Conservation (phyloP, 805 yeast species). For the Pichia scutulata region DNA sequence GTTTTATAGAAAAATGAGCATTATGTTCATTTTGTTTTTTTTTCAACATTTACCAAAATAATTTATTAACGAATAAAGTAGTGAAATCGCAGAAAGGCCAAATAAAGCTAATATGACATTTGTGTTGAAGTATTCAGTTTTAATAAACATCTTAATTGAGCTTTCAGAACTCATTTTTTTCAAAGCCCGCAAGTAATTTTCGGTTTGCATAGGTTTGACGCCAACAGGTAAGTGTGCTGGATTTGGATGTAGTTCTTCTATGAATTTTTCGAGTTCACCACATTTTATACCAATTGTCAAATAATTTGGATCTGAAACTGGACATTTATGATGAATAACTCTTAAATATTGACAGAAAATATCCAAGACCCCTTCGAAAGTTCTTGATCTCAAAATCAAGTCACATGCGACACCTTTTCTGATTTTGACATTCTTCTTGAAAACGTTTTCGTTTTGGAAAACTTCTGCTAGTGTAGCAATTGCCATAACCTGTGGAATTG, state of each 20-base stretch:
- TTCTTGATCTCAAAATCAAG: constrained; percentile 65
- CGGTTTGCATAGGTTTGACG: constrained; percentile 38
- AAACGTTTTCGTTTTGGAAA: constrained; percentile 69
- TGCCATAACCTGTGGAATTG: constrained; percentile 99
- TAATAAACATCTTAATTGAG: constrained; percentile 12
- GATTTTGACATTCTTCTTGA: constrained; percentile 71
- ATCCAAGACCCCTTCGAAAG: constrained; percentile 66
- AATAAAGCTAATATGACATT: constrained; percentile 13
- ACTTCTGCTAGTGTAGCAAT: constrained; percentile 86
- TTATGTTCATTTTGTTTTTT: too few relatives aligned
- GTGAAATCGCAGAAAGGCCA: constrained; percentile 17
- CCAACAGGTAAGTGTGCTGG: constrained; percentile 47
- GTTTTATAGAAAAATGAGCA: background rate
- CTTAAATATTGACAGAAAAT: constrained; percentile 70
- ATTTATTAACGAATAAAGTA: constrained; percentile 9
- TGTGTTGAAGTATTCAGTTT: constrained; percentile 15
- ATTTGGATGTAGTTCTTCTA: constrained; percentile 66
- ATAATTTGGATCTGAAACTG: constrained; percentile 80
- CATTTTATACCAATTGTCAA: constrained; percentile 75
- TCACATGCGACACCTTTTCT: constrained; percentile 82
- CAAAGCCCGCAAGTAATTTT: constrained; percentile 39
- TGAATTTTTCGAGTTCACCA: constrained; percentile 82
- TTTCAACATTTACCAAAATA: background rate
- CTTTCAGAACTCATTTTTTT: constrained; percentile 34
- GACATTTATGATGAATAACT: constrained; percentile 69